A percentile compares a stretch with the other conserved stretches of the same genome.
These are phyloP conservation scores for Lactifluus piperatus DNA, from an alignment of 768 basidiomycete genomes.

Conservation along the genomic window DNA sequence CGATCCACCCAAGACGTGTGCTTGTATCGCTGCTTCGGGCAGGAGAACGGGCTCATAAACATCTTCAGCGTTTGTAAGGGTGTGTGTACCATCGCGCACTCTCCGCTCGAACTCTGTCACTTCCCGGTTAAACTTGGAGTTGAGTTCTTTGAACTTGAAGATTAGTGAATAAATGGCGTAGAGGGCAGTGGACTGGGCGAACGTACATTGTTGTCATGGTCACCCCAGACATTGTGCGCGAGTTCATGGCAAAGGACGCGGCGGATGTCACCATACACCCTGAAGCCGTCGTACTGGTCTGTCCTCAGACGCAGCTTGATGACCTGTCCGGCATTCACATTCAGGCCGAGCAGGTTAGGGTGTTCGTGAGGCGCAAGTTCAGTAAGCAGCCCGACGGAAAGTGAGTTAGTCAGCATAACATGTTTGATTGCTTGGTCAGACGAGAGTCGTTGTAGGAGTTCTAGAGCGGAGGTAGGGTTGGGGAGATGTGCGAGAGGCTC, in stretches of 20 bases:
- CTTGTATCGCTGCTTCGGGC: slow-evolving; percentile 46
- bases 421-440: slow-evolving; percentile 64
- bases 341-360: slow-evolving; percentile 59
- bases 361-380: slow-evolving; percentile 75
- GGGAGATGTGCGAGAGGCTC: slow-evolving; percentile 58
- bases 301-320: slow-evolving; percentile 67
- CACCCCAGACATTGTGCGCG: slow-evolving; percentile 64
- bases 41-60: slow-evolving; percentile 46
- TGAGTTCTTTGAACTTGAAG: slow-evolving; percentile 64
- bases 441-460: slow-evolving; percentile 48
- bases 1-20: slow-evolving; percentile 42
- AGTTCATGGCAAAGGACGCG: slow-evolving; percentile 71
- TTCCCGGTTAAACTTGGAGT: slow-evolving; percentile 66
- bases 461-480: slow-evolving; percentile 45
- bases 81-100: slow-evolving; percentile 43
- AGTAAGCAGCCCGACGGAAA: slow-evolving; percentile 60
- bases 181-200: background rate
- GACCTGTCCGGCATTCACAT: slow-evolving; percentile 48
- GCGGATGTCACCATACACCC: slow-evolving; percentile 53
- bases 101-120: slow-evolving; percentile 59
- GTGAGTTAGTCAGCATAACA: slow-evolving; percentile 62
- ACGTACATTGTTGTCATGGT: slow-evolving; percentile 66
- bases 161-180: too few species aligned
- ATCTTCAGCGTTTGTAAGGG: slow-evolving; percentile 29
- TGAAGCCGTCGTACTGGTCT: slow-evolving; percentile 63